These are phyloP conservation scores for Trichoderma erinaceum DNA, from an alignment of 495 filamentous ascomycete species.

Conservation along the genomic window DNA sequence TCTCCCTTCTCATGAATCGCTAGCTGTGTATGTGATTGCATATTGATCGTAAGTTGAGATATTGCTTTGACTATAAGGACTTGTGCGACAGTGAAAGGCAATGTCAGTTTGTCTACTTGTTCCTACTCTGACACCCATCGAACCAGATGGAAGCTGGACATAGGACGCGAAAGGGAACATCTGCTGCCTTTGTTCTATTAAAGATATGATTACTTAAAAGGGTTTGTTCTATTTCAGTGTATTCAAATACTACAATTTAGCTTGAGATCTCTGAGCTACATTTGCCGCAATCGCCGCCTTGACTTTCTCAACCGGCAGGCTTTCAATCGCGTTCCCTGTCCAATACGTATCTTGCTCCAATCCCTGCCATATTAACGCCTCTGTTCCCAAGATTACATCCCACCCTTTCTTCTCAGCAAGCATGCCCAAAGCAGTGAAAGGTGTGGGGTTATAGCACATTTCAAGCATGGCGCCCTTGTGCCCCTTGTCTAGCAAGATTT, in stretches of 20 bases:
- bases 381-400: conserved; percentile 63
- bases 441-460: conserved; percentile 73
- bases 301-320: conserved; percentile 48
- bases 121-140: too few species aligned
- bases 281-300: conserved; percentile 44
- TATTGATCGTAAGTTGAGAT: too few species aligned
- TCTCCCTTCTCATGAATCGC: too few species aligned
- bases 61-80: too few species aligned
- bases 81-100: too few species aligned
- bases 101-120: too few species aligned
- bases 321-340: conserved; percentile 49
- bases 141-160: too few species aligned
- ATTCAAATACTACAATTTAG: neutral
- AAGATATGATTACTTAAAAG: too few species aligned
- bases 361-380: conserved; percentile 71
- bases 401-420: conserved; percentile 53
- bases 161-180: too few species aligned
- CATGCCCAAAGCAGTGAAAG: conserved; percentile 57
- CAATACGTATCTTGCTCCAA: conserved; percentile 64
- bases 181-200: too few species aligned
- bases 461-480: conserved; percentile 62
- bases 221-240: neutral
- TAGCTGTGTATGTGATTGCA: too few species aligned
- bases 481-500: conserved; percentile 47
- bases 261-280: conserved; percentile 22